Evolutionary conservation across 2,329 filamentous ascomycete genomes (phyloP).

Genomic region (Aspergillus pseudotamarii): DNA sequence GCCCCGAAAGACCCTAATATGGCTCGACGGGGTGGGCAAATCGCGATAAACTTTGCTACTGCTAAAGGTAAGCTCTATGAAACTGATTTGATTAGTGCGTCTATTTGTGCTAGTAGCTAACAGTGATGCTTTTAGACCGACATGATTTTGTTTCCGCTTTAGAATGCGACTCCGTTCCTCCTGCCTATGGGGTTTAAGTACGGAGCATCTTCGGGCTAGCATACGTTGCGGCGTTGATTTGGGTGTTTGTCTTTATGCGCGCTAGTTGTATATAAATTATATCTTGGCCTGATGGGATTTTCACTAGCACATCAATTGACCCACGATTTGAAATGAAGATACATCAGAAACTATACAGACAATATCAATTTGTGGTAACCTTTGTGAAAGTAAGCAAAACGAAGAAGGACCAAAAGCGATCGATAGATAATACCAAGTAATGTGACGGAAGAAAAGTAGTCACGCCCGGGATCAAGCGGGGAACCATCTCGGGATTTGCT

Average conservation of each 20-base stretch:
- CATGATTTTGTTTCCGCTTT: constrained; percentile 23
- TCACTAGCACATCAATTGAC: neutral
- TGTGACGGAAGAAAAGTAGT: constrained; percentile 26
- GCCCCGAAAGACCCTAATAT: constrained; percentile 24
- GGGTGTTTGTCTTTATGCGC: neutral
- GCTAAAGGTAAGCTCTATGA: constrained; percentile 21
- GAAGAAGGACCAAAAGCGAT: too few relatives aligned
- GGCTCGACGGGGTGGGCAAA: constrained; percentile 21
- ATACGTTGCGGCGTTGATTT: neutral
- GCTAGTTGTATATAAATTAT: neutral
- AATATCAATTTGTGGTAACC: too few relatives aligned
- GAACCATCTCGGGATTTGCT: constrained; percentile 38
- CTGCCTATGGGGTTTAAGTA: neutral
- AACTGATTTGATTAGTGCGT: neutral
- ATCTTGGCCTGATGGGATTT: neutral
- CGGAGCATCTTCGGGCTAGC: neutral
- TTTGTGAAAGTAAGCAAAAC: too few relatives aligned
- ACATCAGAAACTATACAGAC: too few relatives aligned
- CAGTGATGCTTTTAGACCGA: constrained; percentile 17
- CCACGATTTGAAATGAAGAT: too few relatives aligned
- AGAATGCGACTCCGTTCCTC: constrained; percentile 1
- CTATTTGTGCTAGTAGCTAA: too few relatives aligned
- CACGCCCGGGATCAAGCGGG: constrained; percentile 43
- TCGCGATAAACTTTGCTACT: constrained; percentile 31
- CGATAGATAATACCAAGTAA: neutral